These are phyloP conservation scores for Aspergillus ruber DNA, from an alignment of 2,329 filamentous ascomycete species.

Conservation along the genomic window DNA sequence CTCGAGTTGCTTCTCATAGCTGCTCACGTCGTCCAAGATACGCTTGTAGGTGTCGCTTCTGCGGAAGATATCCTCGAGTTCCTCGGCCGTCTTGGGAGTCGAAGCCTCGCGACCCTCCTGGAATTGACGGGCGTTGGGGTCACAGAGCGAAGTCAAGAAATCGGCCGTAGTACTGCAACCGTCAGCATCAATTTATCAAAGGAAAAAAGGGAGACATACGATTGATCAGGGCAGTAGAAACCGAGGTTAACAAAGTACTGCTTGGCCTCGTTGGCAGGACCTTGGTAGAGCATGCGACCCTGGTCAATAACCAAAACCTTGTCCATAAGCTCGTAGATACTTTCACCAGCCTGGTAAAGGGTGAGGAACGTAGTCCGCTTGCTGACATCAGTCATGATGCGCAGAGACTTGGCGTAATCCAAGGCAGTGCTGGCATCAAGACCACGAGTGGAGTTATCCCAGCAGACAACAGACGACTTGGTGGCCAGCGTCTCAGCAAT, in stretches of 20 bases:
- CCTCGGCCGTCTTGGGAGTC: slow-evolving; percentile 62
- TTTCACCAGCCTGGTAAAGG: slow-evolving; percentile 64
- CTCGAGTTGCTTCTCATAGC: slow-evolving; percentile 54
- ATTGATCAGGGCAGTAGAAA: slow-evolving; percentile 52
- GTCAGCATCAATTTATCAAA: slow-evolving; percentile 1
- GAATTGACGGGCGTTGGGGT: slow-evolving; percentile 64
- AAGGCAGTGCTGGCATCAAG: slow-evolving; percentile 72
- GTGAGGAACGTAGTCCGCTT: slow-evolving; percentile 66
- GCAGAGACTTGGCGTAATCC: slow-evolving; percentile 65
- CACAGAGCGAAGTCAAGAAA: slow-evolving; percentile 70
- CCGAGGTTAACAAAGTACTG: slow-evolving; percentile 62
- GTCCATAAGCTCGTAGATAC: slow-evolving; percentile 68
- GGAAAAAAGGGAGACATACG: slow-evolving; percentile 6
- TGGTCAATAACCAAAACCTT: slow-evolving; percentile 73
- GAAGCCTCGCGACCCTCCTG: slow-evolving; percentile 58
- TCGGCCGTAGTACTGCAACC: slow-evolving; percentile 62
- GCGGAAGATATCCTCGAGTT: slow-evolving; percentile 62
- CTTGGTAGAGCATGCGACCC: slow-evolving; percentile 63
- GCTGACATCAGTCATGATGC: slow-evolving; percentile 69
- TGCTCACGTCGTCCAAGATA: slow-evolving; percentile 55
- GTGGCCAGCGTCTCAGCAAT: slow-evolving; percentile 72
- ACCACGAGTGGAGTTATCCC: slow-evolving; percentile 77
- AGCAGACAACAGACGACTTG: slow-evolving; percentile 66
- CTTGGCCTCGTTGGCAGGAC: slow-evolving; percentile 54
- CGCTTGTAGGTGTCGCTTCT: slow-evolving; percentile 56